These are phyloP conservation scores for Colletotrichum melonis DNA, from an alignment of 2,329 filamentous ascomycete genomes.

Conservation along the genomic window DNA sequence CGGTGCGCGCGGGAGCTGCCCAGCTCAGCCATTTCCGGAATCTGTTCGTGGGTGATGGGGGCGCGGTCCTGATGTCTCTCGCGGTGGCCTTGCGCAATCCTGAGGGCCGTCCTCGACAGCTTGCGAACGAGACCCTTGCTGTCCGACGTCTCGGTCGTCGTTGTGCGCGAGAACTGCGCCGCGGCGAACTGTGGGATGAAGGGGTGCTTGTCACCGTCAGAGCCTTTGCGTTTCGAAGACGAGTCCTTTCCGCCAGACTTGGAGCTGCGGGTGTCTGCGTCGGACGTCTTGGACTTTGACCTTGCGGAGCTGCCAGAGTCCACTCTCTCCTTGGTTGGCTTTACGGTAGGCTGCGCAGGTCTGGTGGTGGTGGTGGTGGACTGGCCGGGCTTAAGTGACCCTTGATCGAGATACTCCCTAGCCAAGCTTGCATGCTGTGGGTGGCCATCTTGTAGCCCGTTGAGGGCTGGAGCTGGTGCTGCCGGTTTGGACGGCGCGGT, in stretches of 20 bases:
- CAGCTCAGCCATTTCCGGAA: constrained; percentile 48
- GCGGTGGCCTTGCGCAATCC: constrained; percentile 51
- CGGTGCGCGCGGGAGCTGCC: constrained; percentile 38
- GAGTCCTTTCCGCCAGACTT: constrained; percentile 15
- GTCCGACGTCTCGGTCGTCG: constrained; percentile 56
- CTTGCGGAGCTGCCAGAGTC: background rate
- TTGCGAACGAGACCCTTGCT: constrained; percentile 52
- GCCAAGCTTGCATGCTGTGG: constrained; percentile 9
- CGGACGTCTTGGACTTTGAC: constrained; percentile 34
- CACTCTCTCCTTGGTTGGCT: background rate
- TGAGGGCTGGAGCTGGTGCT: background rate
- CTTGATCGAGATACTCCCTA: constrained; percentile 21
- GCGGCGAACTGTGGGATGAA: constrained; percentile 67
- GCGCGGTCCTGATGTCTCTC: constrained; percentile 53
- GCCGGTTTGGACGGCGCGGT: constrained; percentile 31
- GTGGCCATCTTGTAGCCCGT: constrained; percentile 1
- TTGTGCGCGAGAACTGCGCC: constrained; percentile 64
- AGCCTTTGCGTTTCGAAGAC: constrained; percentile 18
- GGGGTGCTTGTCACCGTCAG: constrained; percentile 48
- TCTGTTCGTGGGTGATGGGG: constrained; percentile 54
- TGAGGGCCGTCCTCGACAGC: constrained; percentile 55
- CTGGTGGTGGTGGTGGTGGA: background rate
- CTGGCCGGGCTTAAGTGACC: constrained; percentile 18
- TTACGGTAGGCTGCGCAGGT: background rate
- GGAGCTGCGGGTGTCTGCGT: constrained; percentile 28